Evolutionary conservation across 352 stramenopile genomes (phyloP), one percentile per base, ranked within the genome.

Genomic region (Halophytophthora polymorphica): DNA sequence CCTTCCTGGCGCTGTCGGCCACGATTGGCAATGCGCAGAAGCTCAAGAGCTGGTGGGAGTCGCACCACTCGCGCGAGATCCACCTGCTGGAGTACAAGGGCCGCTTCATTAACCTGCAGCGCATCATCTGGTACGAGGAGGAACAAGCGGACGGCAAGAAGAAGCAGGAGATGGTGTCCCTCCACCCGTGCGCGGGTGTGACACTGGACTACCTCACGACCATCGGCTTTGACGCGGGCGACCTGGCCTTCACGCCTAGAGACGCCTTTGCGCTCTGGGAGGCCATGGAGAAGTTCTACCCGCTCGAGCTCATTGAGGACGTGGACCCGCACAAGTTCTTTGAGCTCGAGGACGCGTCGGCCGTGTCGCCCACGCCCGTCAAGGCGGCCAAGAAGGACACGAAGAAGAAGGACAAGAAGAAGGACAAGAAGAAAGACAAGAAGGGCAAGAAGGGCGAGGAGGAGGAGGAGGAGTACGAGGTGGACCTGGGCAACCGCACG

Each of bases 91-190:
- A 98, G 66, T 97, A 98, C 78, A 97, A 91, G 65, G 93, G 91
- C 33, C 88, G 96, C 29, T 99, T 99, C 64, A 99, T 99, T 61
- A 99, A 99, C 63, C 61, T 99, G 45, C 96, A 99, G 68, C 87
- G 96, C 53, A 96, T 98, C 61, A 95, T 99, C 45, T 95, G 96
- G 64, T 81, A 92, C 29, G 84, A 93, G 18, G 71, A 89, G 23
- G 45, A 61, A 1, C 51, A 73, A 6, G 62, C 61, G 17, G 53
- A 51, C 13, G 56, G 56, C 28, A 72, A 63, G 31, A 67, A 69
- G 44, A 83, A 78, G 59, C 67, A 90, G 50, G 77, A 90, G 49
- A 72, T 96, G 34, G 77, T 91, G 4, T 65, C 67, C 37, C 51
- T 96, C 45, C 86, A 96, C 53, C 86, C 86, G 40, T 94, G 83